A percentile compares a stretch with the other conserved stretches of the same genome.
Evolutionary conservation across 2,329 filamentous ascomycete species (phyloP).

Genomic region (Phyllosticta citribraziliensis): DNA sequence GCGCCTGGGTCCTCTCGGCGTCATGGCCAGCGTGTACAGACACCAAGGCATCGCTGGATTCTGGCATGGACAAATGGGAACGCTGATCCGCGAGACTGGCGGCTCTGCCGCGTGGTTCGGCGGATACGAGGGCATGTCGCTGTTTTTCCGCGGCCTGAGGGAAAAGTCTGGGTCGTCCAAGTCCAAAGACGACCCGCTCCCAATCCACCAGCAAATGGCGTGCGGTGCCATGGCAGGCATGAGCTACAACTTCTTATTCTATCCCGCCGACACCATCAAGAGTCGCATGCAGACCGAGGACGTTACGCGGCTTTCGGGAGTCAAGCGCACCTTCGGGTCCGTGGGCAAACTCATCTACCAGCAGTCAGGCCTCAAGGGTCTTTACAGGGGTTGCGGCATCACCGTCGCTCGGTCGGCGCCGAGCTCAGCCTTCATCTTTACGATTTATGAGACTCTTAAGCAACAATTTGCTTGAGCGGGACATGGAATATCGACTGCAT

Average conservation of each 20-base stretch:
- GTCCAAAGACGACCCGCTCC: constrained; percentile 49
- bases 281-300: constrained; percentile 90
- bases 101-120: constrained; percentile 94
- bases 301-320: constrained; percentile 43
- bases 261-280: constrained; percentile 95
- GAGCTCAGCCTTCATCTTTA: constrained; percentile 97
- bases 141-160: constrained; percentile 52
- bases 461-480: constrained; percentile 42
- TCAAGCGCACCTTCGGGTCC: constrained; percentile 57
- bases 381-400: constrained; percentile 93
- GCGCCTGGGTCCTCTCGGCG: constrained; percentile 53
- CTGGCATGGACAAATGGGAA: constrained; percentile 92
- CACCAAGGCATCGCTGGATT: constrained; percentile 78
- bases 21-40: constrained; percentile 71
- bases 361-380: constrained; percentile 68
- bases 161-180: constrained; percentile 1
- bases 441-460: constrained; percentile 83
- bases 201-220: constrained; percentile 76
- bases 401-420: constrained; percentile 81
- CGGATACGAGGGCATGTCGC: constrained; percentile 45
- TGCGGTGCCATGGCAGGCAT: constrained; percentile 84
- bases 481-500: neutral
- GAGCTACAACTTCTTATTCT: constrained; percentile 95
- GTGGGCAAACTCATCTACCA: constrained; percentile 69
- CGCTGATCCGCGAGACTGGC: constrained; percentile 85